Conservation (phyloP, 2,329 filamentous ascomycete species). For the Cadophora luteo-olivacea region DNA sequence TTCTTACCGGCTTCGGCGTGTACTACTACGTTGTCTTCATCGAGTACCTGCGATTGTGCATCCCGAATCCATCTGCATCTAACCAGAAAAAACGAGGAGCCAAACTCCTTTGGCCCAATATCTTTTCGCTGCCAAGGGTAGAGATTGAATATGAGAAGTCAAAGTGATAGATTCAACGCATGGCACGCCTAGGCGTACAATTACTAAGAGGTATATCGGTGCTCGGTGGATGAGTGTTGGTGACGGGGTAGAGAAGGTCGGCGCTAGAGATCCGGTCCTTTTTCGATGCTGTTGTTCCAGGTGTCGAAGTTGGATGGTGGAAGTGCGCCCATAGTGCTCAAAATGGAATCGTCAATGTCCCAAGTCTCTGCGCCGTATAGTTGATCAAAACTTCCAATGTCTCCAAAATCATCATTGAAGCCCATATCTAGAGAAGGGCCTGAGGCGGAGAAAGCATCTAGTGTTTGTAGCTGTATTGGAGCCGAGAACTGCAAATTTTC, state of each 20-base stretch:
- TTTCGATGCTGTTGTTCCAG: slow-evolving; percentile 10
- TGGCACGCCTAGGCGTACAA: too few species aligned
- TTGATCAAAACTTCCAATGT: slow-evolving; percentile 18
- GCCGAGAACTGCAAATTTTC: not conserved
- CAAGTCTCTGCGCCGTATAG: slow-evolving; percentile 17
- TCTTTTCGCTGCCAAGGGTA: not conserved
- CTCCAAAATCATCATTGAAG: slow-evolving; percentile 8
- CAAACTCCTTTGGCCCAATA: slow-evolving; percentile 5
- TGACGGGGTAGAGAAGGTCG: not conserved
- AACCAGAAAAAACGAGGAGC: not conserved
- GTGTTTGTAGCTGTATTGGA: slow-evolving; percentile 7
- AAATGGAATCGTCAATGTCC: slow-evolving; percentile 14
- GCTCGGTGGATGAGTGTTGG: not conserved
- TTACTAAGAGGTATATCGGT: too few species aligned
- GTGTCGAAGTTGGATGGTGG: slow-evolving; percentile 1
- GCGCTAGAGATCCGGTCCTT: not conserved
- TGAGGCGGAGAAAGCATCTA: not conserved
- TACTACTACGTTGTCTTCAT: slow-evolving; percentile 32
- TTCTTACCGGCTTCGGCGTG: slow-evolving; percentile 26
- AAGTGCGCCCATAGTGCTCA: slow-evolving; percentile 16
- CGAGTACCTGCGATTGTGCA: slow-evolving; percentile 25
- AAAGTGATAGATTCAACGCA: not conserved
- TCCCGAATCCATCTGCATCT: not conserved
- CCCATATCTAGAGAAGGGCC: not conserved
- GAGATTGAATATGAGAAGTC: not conserved